These are phyloP conservation scores for Trypanosoma grayi DNA, from an alignment of 208 protist species.

Conservation along the genomic window DNA sequence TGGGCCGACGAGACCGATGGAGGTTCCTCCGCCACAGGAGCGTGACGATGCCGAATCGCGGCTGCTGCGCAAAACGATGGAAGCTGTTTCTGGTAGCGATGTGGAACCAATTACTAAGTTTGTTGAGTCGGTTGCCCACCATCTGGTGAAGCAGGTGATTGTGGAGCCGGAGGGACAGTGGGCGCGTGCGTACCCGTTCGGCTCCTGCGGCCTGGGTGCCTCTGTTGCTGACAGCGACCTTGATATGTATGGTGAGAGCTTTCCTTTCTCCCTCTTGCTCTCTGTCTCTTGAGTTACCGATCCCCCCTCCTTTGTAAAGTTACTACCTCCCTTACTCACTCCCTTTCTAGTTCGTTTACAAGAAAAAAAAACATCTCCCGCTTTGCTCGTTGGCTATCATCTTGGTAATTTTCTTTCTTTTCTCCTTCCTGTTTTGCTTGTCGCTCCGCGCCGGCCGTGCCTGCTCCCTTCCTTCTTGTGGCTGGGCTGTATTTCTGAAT, in stretches of 20 bases:
- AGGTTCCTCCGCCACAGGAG: conserved; percentile 14
- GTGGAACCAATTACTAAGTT: not conserved
- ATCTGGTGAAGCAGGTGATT: conserved; percentile 11
- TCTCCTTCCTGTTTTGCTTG: too few species aligned
- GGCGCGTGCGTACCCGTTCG: conserved; percentile 55
- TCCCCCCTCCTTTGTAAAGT: too few species aligned
- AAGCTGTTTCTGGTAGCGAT: not conserved
- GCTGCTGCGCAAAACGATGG: conserved; percentile 1
- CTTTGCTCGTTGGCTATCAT: too few species aligned
- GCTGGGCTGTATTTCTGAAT: not conserved
- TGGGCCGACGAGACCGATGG: conserved; percentile 32
- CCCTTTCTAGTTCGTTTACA: too few species aligned
- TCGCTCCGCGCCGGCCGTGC: too few species aligned
- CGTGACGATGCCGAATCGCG: conserved; percentile 27
- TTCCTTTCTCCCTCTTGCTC: conserved; percentile 14
- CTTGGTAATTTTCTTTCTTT: too few species aligned
- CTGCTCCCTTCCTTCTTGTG: not conserved
- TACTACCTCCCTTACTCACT: too few species aligned
- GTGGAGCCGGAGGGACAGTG: conserved; percentile 26
- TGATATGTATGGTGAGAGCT: conserved; percentile 91
- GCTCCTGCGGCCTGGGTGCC: conserved; percentile 73
- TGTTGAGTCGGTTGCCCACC: conserved; percentile 19
- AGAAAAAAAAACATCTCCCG: too few species aligned
- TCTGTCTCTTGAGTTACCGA: too few species aligned
- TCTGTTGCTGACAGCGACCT: conserved; percentile 82